Evolutionary conservation across 2,329 filamentous ascomycete genomes (phyloP), one percentile per base, ranked within the genome.

Genomic region (Endothia cerciana): DNA sequence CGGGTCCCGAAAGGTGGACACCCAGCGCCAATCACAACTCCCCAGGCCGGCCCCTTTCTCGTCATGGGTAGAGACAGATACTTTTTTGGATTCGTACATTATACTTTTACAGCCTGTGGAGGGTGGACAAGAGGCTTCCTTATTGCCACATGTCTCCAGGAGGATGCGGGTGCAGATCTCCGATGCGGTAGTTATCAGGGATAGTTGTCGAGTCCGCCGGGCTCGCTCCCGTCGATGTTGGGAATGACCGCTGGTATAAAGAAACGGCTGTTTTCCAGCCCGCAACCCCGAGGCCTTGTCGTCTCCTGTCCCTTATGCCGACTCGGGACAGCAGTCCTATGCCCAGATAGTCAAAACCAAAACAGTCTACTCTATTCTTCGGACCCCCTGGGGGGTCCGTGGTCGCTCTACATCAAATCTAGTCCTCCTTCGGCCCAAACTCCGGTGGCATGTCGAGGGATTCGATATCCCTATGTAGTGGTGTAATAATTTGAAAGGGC

Each of bases 1-100:
- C 64, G 64, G 62, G 36, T 60, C 33, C 65, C 60, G 64, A 58
- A 55, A 63, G 65, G 66, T 66, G 63, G 66, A 66, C 55, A 58
- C 33, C 66, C 57, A 56, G 47, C 22, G 25, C 45, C n/a, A 33
- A 38, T 55, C 47, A 19, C 55, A 40, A 17, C 47, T 60, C 56
- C 53, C 25, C 19, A n/a, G n/a, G n/a, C n/a, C n/a, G n/a, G n/a
- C n/a, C n/a, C n/a, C n/a, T n/a, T 19, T 45, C 38, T 36, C 43
- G 41, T 53, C 49, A 28, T 60, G 8, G 41, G 11, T 15, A 30
- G n/a, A n/a, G n/a, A n/a, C n/a, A 19, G 33, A 15, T 59, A 62
- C 51, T 28, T 59, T 25, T 47, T 15, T 28, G 22, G 15, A 55
- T 41, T 13, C 10, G 65, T 65, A 49, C 5, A 17, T 19, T 41